Conservation (phyloP, 78 protist genomes). For the Goniomonas avonlea region DNA sequence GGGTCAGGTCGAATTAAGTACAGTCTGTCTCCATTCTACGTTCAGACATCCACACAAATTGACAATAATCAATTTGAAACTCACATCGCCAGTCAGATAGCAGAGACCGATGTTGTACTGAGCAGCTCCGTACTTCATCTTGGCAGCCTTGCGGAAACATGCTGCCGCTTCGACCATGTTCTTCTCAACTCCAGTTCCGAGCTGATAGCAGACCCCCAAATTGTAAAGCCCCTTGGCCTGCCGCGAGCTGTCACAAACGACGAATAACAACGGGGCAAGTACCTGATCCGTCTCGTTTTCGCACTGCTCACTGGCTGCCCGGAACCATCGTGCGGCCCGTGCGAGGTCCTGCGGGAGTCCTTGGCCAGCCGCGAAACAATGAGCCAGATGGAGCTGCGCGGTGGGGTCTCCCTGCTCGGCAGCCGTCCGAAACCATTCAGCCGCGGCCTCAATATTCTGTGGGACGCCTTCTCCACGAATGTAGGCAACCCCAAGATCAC, state of each 20-base stretch:
- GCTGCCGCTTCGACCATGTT: neutral
- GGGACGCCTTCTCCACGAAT: too few species aligned
- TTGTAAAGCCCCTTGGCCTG: neutral
- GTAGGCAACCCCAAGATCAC: too few species aligned
- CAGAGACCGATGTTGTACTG: neutral
- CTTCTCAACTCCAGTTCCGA: neutral
- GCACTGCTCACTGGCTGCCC: neutral
- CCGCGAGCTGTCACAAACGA: neutral
- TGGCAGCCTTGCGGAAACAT: neutral
- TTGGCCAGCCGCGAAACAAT: neutral
- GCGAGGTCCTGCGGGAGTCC: neutral
- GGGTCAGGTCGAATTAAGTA: neutral
- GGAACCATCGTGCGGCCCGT: neutral
- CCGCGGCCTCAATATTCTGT: constrained; percentile 5
- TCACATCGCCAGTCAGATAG: neutral
- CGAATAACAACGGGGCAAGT: too few species aligned
- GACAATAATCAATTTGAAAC: neutral
- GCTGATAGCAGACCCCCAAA: too few species aligned
- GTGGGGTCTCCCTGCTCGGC: constrained; percentile 24
- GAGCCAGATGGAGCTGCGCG: constrained; percentile 23
- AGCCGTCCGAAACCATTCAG: constrained; percentile 4
- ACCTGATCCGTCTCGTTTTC: neutral
- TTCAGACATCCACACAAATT: neutral
- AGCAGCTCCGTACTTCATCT: neutral
- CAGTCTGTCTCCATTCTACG: neutral